phyloP scores from a whole-genome alignment of 2,329 filamentous ascomycete species.

The Hymenoscyphus albidus region DNA sequence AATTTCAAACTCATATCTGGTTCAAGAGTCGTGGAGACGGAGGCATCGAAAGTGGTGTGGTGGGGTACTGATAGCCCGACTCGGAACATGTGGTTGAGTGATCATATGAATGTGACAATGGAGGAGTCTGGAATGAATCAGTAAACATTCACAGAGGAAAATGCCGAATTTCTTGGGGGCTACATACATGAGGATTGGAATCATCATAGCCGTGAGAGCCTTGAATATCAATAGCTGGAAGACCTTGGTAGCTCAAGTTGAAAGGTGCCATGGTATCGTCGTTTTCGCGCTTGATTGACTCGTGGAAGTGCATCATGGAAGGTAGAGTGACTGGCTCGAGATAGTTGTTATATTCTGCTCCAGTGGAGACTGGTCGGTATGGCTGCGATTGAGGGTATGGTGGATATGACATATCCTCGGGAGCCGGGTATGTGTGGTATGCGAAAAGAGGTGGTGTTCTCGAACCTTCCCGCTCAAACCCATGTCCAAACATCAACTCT shows the following conservation, averaged over 20 bases:
- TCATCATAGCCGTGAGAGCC: slow-evolving; percentile 58
- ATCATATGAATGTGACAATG: slow-evolving; percentile 70
- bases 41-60: slow-evolving; percentile 71
- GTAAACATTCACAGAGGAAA: slow-evolving; percentile 10
- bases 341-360: slow-evolving; percentile 51
- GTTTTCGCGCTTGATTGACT: slow-evolving; percentile 65
- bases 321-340: slow-evolving; percentile 57
- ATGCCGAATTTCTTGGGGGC: slow-evolving; percentile 31
- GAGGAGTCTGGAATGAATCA: slow-evolving; percentile 59
- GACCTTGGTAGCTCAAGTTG: slow-evolving; percentile 64
- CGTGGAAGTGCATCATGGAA: slow-evolving; percentile 59
- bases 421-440: slow-evolving; percentile 63
- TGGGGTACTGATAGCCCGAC: slow-evolving; percentile 59
- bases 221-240: slow-evolving; percentile 58
- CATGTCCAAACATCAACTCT: slow-evolving; percentile 62
- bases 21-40: slow-evolving; percentile 56
- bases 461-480: slow-evolving; percentile 65
- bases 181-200: slow-evolving; percentile 74
- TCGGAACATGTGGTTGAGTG: slow-evolving; percentile 62
- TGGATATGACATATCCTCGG: slow-evolving; percentile 60
- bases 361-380: slow-evolving; percentile 48
- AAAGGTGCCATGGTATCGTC: slow-evolving; percentile 59
- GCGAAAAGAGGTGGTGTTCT: slow-evolving; percentile 67
- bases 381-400: slow-evolving; percentile 54
- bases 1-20: slow-evolving; percentile 24